Conservation (phyloP, 225 moss, liverwort and hornwort genomes). For the Climacium dendroides region DNA sequence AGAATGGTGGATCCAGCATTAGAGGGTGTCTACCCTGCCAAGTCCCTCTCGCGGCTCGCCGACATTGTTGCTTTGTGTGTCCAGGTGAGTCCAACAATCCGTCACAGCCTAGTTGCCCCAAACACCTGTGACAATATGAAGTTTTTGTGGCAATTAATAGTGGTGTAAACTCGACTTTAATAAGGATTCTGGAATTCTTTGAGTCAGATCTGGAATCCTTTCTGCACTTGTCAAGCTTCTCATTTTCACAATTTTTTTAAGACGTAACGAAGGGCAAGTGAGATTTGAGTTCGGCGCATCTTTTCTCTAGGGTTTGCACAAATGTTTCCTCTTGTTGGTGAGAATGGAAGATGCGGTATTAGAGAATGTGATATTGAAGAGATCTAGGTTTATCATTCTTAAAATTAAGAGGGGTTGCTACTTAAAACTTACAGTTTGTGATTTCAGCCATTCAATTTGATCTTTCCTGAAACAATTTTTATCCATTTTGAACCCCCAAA, state of each 20-base stretch:
- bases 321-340: neutral
- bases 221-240: neutral
- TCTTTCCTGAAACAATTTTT: neutral
- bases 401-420: neutral
- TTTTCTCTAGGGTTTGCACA: neutral
- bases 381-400: neutral
- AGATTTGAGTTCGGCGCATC: neutral
- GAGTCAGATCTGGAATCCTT: no score
- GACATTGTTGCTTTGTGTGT: constrained; percentile 66
- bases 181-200: neutral
- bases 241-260: neutral
- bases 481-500: neutral
- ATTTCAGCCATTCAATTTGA: neutral
- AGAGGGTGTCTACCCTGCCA: constrained; percentile 54
- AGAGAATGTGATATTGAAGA: neutral
- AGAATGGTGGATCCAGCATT: constrained; percentile 64
- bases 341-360: neutral
- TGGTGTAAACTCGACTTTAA: neutral
- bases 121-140: neutral
- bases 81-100: constrained; percentile 16
- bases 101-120: no score
- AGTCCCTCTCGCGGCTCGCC: constrained; percentile 58
- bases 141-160: neutral
- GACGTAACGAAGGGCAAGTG: neutral
- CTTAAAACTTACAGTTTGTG: neutral